Evolutionary conservation across 2,329 filamentous ascomycete species (phyloP), one percentile per base, ranked within the genome.

Genomic region (Talaromyces piceae): DNA sequence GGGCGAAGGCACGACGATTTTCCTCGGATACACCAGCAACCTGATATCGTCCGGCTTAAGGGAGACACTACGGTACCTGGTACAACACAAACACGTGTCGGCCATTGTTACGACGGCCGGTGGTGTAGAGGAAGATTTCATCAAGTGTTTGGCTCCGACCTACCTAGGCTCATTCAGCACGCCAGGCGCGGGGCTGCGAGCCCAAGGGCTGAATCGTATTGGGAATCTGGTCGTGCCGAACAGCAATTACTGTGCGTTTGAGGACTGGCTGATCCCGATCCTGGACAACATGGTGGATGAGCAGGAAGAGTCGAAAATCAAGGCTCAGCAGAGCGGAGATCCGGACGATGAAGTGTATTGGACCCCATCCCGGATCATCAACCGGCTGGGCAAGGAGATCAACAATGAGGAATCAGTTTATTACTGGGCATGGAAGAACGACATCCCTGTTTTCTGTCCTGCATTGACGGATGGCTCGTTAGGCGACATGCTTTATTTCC

Each of bases 401-500:
- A 88, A 95, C 69, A 82, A 97, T 67, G 88, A 95, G 70, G 78
- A 84, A 13, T 94, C 87, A 1, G 90, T 97, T 20, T 93, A 91
- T 67, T 96, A 97, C 75, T 98, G 93, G 93, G 91, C 91, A 1
- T 94, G 87, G 74, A 93, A 91, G 73, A 97, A 98, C 72, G 77
- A 93, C 67, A 97, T 98, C 52, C 93, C 93, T 1, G 86, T 98
- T 13, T 98, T 98, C 75, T 97, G 91, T 65, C 93, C 93, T 0
- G 93, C 93, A 5, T 75, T 98, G 61, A 98, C 93, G 0, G 93
- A 98, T 64, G 93, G 93, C 16, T 95, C 88, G 60, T 73, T 98
- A 18, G 93, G 93, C 4, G 93, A 98, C 68, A 98, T 98, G 93
- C 77, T 98, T 37, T 97, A 96, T 72, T 97, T 98, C 69, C 91